Evolutionary conservation across 345 rosid species (phyloP).

Genomic region (Carallia brachiata): DNA sequence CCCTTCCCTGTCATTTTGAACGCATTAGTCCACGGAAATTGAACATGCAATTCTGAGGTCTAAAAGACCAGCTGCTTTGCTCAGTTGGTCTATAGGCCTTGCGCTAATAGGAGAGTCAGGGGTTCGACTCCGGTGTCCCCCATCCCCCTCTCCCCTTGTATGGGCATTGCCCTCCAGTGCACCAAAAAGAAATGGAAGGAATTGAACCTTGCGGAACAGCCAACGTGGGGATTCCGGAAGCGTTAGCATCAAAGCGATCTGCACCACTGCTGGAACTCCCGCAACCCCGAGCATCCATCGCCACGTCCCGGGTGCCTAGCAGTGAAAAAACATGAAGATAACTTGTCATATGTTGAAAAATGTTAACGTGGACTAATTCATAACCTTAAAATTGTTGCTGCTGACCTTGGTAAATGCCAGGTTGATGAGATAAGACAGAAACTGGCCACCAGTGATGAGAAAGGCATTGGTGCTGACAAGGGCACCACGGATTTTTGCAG

Average conservation of each 20-base stretch:
- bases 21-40: not conserved
- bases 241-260: conserved; percentile 62
- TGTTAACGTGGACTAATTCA: too few relatives aligned
- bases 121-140: too few relatives aligned
- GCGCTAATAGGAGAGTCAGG: too few relatives aligned
- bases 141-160: too few relatives aligned
- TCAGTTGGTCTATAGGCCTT: too few relatives aligned
- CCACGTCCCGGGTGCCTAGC: conserved; percentile 76
- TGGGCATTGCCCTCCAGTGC: too few relatives aligned
- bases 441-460: conserved; percentile 90
- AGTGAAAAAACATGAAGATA: not conserved
- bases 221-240: conserved; percentile 95
- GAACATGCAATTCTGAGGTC: not conserved
- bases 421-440: conserved; percentile 82
- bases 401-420: conserved; percentile 66
- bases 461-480: conserved; percentile 82
- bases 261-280: conserved; percentile 72
- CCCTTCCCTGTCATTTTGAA: conserved; percentile 53
- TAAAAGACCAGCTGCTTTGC: not conserved
- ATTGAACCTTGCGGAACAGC: conserved; percentile 71
- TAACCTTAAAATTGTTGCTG: too few relatives aligned
- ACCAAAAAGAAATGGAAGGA: not conserved
- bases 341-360: not conserved
- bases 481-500: conserved; percentile 81
- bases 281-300: conserved; percentile 98